A percentile compares a stretch with the other conserved stretches of the same genome.
phyloP scores from a whole-genome alignment of 2,329 filamentous ascomycete species.

The Didymella sp. region DNA sequence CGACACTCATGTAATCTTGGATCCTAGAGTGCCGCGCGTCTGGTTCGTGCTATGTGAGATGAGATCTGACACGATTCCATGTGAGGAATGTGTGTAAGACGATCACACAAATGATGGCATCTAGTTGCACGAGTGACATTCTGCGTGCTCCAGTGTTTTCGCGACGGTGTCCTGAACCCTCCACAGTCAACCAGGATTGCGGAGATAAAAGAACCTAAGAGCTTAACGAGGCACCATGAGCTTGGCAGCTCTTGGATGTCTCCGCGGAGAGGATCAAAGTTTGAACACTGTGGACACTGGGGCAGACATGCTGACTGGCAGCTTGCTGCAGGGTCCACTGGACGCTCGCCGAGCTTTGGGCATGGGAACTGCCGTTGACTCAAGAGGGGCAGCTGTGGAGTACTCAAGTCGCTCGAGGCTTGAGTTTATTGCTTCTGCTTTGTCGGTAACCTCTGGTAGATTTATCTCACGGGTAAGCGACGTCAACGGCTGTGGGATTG shows the following conservation, averaged over 20 bases:
- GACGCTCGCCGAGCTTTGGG: constrained; percentile 10
- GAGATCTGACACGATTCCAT: constrained; percentile 21
- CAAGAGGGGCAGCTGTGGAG: constrained; percentile 4
- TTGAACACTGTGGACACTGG: constrained; percentile 13
- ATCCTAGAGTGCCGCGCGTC: constrained; percentile 31
- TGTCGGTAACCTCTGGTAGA: background rate
- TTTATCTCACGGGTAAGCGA: background rate
- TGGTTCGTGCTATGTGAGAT: constrained; percentile 28
- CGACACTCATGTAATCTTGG: constrained; percentile 12
- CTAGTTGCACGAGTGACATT: constrained; percentile 22
- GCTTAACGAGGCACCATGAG: constrained; percentile 9
- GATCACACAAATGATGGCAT: constrained; percentile 31
- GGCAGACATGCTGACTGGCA: constrained; percentile 12
- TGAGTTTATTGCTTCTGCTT: constrained; percentile 1
- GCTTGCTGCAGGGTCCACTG: constrained; percentile 19
- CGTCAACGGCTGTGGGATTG: constrained; percentile 2
- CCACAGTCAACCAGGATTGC: constrained; percentile 12
- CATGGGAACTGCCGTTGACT: constrained; percentile 12
- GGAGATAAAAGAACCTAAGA: constrained; percentile 18
- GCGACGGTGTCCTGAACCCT: constrained; percentile 9
- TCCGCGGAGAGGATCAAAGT: constrained; percentile 2
- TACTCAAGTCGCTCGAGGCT: background rate
- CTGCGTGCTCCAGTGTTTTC: constrained; percentile 21
- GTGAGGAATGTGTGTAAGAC: constrained; percentile 30
- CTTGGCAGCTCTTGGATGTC: constrained; percentile 11